Evolutionary conservation across 352 stramenopile species (phyloP).

Genomic region (Phytophthora pini): DNA sequence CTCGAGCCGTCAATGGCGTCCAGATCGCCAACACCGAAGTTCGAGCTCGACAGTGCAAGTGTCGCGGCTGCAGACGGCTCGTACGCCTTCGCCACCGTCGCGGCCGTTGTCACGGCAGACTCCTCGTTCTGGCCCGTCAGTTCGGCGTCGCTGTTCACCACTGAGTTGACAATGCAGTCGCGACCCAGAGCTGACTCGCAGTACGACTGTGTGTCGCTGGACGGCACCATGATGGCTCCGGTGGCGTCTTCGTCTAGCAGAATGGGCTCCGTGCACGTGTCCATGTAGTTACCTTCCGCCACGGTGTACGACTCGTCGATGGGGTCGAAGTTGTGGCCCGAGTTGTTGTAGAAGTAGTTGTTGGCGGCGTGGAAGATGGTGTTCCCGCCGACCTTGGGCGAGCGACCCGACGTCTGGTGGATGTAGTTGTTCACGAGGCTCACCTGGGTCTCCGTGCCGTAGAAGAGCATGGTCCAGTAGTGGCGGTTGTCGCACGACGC

Average conservation of each 20-base stretch:
- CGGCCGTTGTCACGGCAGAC: constrained; percentile 25
- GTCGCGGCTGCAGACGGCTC: constrained; percentile 18
- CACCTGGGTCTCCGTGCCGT: constrained; percentile 43
- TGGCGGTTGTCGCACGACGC: constrained; percentile 18
- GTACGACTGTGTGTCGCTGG: constrained; percentile 3
- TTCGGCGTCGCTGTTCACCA: constrained; percentile 2
- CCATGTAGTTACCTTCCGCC: constrained; percentile 37
- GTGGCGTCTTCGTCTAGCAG: constrained; percentile 18
- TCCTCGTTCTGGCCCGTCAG: constrained; percentile 25
- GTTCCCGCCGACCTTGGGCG: constrained; percentile 36
- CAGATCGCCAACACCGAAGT: constrained; percentile 36
- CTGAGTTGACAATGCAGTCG: neutral
- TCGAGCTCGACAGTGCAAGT: constrained; percentile 27
- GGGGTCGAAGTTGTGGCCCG: neutral
- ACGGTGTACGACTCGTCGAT: neutral
- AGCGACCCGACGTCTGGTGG: constrained; percentile 31
- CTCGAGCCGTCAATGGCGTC: constrained; percentile 20
- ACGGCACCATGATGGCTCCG: constrained; percentile 23
- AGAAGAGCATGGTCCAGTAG: constrained; percentile 59
- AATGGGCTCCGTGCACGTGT: constrained; percentile 34
- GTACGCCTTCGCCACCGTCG: constrained; percentile 24
- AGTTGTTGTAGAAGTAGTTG: constrained; percentile 3
- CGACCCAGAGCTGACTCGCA: neutral
- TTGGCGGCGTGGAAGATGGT: neutral
- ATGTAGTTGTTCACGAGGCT: constrained; percentile 36